Evolutionary conservation across 2,329 filamentous ascomycete genomes (phyloP).

Genomic region (Fusarium verrucosum): DNA sequence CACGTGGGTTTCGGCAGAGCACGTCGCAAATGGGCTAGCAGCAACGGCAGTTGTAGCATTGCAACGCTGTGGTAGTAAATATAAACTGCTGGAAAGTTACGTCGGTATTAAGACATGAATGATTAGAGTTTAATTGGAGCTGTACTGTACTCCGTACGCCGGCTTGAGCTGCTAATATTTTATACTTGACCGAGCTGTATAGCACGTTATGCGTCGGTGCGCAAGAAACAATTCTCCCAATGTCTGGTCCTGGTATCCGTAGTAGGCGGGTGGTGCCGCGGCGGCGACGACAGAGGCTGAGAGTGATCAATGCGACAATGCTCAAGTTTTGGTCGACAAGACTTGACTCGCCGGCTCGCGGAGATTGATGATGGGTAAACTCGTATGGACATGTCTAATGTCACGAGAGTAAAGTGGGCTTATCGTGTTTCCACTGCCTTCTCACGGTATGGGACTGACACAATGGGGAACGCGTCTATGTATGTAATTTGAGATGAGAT

Average conservation of each 20-base stretch:
- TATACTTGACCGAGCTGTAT: slow-evolving; percentile 54
- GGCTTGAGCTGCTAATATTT: slow-evolving; percentile 51
- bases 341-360: neutral
- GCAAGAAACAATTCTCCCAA: too few species aligned
- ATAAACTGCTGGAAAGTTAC: too few species aligned
- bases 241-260: slow-evolving; percentile 64
- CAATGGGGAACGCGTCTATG: slow-evolving; percentile 4
- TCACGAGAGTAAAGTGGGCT: neutral
- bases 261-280: slow-evolving; percentile 68
- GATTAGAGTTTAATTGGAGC: too few species aligned
- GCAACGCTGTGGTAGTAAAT: too few species aligned
- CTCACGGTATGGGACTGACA: slow-evolving; percentile 12
- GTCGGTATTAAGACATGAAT: too few species aligned
- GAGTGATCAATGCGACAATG: slow-evolving; percentile 57
- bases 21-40: too few species aligned
- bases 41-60: too few species aligned
- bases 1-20: too few species aligned
- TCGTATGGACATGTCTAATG: slow-evolving; percentile 1
- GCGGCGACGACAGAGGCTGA: slow-evolving; percentile 69
- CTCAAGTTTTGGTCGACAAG: slow-evolving; percentile 44
- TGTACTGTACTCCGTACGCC: too few species aligned
- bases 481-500: slow-evolving; percentile 26
- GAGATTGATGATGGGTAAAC: slow-evolving; percentile 1
- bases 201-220: too few species aligned
- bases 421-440: slow-evolving; percentile 18